phyloP scores from a whole-genome alignment of 148 eudicot species.

The Simmondsia chinensis region DNA sequence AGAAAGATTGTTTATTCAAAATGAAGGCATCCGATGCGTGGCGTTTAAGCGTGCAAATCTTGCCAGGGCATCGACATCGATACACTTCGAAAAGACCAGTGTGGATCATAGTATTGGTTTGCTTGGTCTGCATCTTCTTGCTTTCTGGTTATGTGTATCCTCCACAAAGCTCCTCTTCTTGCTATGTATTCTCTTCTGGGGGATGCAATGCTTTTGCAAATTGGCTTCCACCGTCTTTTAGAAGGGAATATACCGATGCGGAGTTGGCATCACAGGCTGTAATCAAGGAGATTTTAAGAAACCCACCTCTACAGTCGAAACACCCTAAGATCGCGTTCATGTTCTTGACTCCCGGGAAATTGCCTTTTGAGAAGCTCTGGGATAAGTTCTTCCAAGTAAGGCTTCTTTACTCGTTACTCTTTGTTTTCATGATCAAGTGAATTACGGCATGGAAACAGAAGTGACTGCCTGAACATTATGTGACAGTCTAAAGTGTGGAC shows the following conservation, averaged over 20 bases:
- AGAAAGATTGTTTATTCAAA: constrained; percentile 13
- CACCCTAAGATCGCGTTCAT: constrained; percentile 63
- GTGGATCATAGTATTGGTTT: constrained; percentile 67
- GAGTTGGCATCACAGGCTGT: constrained; percentile 53
- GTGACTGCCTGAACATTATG: neutral
- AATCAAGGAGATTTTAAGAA: constrained; percentile 37
- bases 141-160: constrained; percentile 74
- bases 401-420: constrained; percentile 9
- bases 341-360: constrained; percentile 55
- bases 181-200: constrained; percentile 59
- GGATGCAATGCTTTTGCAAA: constrained; percentile 55
- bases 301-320: constrained; percentile 25
- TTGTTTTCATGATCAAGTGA: neutral
- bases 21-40: constrained; percentile 60
- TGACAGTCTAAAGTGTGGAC: neutral
- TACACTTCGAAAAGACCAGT: constrained; percentile 55
- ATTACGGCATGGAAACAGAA: neutral
- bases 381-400: constrained; percentile 60
- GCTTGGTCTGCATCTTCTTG: constrained; percentile 50
- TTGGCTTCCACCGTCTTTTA: constrained; percentile 58
- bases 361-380: constrained; percentile 75
- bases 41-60: constrained; percentile 61
- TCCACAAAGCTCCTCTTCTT: constrained; percentile 54
- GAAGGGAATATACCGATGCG: constrained; percentile 61
- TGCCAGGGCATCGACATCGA: constrained; percentile 57